phyloP scores from a whole-genome alignment of 2,329 filamentous ascomycete species.

The Pyrenophora tritici-repentis region DNA sequence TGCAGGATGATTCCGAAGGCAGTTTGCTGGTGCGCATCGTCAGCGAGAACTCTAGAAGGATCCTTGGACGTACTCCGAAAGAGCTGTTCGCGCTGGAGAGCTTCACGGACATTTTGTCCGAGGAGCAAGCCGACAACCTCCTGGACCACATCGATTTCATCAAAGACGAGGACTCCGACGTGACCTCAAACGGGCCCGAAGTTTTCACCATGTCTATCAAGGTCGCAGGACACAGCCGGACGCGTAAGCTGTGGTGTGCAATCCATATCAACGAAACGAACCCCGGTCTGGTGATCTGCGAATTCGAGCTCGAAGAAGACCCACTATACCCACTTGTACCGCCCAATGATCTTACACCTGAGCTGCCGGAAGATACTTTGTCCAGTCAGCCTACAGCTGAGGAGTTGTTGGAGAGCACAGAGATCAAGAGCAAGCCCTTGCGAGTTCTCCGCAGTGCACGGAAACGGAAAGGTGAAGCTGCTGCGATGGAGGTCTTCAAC shows the following conservation, averaged over 20 bases:
- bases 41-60: constrained; percentile 77
- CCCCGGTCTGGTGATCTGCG: constrained; percentile 73
- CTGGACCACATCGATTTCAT: constrained; percentile 89
- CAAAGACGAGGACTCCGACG: constrained; percentile 78
- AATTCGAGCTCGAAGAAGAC: constrained; percentile 87
- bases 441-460: constrained; percentile 75
- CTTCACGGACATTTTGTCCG: constrained; percentile 81
- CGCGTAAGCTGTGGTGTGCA: constrained; percentile 81
- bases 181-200: constrained; percentile 76
- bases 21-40: constrained; percentile 72
- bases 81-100: constrained; percentile 74
- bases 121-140: constrained; percentile 82
- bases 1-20: constrained; percentile 70
- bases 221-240: constrained; percentile 56
- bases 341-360: constrained; percentile 60
- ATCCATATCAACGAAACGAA: constrained; percentile 75
- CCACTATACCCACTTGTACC: constrained; percentile 69
- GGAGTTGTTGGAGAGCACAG: constrained; percentile 76
- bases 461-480: constrained; percentile 75
- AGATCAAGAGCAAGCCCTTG: constrained; percentile 76
- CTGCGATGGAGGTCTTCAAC: constrained; percentile 87
- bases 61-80: constrained; percentile 77
- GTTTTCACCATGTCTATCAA: constrained; percentile 80
- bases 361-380: constrained; percentile 74
- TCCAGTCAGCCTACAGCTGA: constrained; percentile 73